phyloP scores from a whole-genome alignment of 345 rosid species.

The Dimocarpus longan region DNA sequence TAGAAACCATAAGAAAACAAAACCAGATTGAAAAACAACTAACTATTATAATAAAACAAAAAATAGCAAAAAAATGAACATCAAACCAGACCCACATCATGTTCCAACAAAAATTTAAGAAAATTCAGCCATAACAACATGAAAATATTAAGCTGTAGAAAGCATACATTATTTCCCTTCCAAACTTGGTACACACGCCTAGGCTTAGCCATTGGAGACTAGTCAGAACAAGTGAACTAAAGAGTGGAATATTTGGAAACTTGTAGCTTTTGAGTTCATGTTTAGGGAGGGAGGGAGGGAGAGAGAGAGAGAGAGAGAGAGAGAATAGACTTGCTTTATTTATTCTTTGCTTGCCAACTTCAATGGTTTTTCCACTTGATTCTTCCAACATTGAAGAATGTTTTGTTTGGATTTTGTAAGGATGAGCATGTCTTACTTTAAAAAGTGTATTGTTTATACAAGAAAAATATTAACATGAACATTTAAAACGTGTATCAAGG shows the following conservation, averaged over 20 bases:
- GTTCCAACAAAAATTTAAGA: too few relatives aligned
- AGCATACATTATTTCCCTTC: slow-evolving; percentile 56
- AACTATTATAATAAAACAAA: not conserved
- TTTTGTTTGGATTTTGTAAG: not conserved
- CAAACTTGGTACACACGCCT: slow-evolving; percentile 50
- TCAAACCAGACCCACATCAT: slow-evolving; percentile 3
- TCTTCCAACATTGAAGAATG: not conserved
- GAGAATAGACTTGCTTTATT: slow-evolving; percentile 25
- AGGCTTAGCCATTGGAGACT: slow-evolving; percentile 38
- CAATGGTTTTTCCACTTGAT: too few relatives aligned
- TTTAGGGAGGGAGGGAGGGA: slow-evolving; percentile 6
- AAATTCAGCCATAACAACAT: not conserved
- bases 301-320: slow-evolving; percentile 3
- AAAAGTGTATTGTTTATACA: too few relatives aligned
- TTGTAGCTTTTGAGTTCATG: slow-evolving; percentile 30
- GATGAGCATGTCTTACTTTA: too few relatives aligned
- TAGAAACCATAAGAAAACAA: too few relatives aligned
- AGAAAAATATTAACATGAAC: too few relatives aligned
- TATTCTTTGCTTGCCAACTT: not conserved
- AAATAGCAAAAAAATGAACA: not conserved
- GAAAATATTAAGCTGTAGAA: not conserved
- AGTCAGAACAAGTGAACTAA: slow-evolving; percentile 14
- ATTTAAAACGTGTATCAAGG: too few relatives aligned
- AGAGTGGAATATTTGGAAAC: slow-evolving; percentile 42
- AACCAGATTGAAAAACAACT: too few relatives aligned